A percentile compares a stretch with the other conserved stretches of the same genome.
phyloP scores from a whole-genome alignment of 2,329 filamentous ascomycete species.

The Botrytis paeoniae region DNA sequence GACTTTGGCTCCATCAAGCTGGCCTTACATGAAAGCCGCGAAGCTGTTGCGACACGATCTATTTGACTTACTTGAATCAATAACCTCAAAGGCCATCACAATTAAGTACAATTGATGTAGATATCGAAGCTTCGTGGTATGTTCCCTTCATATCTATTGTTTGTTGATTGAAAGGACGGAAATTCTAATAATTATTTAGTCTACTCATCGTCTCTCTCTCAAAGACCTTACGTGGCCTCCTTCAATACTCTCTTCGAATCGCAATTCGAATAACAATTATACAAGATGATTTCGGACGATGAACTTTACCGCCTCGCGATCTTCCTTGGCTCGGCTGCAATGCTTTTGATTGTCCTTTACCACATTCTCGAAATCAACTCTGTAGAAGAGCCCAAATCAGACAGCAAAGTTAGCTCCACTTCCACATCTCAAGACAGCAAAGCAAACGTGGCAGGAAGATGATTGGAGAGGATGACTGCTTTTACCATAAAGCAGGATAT shows the following conservation, averaged over 20 bases:
- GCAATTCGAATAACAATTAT: slow-evolving; percentile 1
- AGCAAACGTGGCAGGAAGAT: slow-evolving; percentile 24
- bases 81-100: not conserved
- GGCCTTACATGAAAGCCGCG: slow-evolving; percentile 28
- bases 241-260: not conserved
- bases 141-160: not conserved
- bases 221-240: slow-evolving; percentile 26
- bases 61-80: not conserved
- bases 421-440: slow-evolving; percentile 25
- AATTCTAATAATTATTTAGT: slow-evolving; percentile 22
- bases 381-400: slow-evolving; percentile 46
- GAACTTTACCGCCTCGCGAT: slow-evolving; percentile 89
- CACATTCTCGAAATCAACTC: slow-evolving; percentile 96
- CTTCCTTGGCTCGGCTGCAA: slow-evolving; percentile 83
- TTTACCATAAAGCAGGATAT: not conserved
- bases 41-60: slow-evolving; percentile 19
- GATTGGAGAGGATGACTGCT: slow-evolving; percentile 19
- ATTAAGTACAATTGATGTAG: slow-evolving; percentile 21
- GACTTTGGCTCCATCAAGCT: slow-evolving; percentile 35
- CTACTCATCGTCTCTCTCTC: slow-evolving; percentile 9
- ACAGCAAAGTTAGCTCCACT: slow-evolving; percentile 24
- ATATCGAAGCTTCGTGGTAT: slow-evolving; percentile 10
- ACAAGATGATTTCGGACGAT: slow-evolving; percentile 88
- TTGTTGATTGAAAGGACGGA: not conserved
- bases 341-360: slow-evolving; percentile 92